A percentile compares a stretch with the other conserved stretches of the same genome.
These are phyloP conservation scores for Stagonosporopsis tanaceti DNA, from an alignment of 2,329 filamentous ascomycete genomes.

Conservation along the genomic window DNA sequence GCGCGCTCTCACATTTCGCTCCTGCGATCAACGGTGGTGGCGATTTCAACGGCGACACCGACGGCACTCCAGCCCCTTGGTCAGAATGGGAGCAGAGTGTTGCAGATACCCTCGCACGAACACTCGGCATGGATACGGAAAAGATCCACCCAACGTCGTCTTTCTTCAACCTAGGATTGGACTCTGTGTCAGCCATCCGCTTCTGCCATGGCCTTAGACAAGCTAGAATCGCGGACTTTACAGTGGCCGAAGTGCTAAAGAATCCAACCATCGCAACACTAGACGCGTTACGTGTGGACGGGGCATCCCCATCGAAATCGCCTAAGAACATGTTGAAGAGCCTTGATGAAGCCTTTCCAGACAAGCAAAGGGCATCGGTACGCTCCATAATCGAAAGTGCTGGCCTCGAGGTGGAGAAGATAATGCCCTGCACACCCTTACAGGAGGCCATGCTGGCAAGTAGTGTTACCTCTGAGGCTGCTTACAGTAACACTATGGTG, in stretches of 20 bases:
- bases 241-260: slow-evolving; percentile 75
- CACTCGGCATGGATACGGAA: slow-evolving; percentile 56
- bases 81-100: slow-evolving; percentile 62
- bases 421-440: slow-evolving; percentile 84
- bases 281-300: not conserved
- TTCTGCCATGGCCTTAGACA: slow-evolving; percentile 67
- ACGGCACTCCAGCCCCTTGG: not conserved
- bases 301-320: slow-evolving; percentile 37
- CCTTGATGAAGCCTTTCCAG: slow-evolving; percentile 24
- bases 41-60: slow-evolving; percentile 28
- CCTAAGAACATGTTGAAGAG: not conserved
- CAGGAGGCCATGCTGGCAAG: slow-evolving; percentile 87
- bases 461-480: slow-evolving; percentile 52
- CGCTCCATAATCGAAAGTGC: slow-evolving; percentile 18
- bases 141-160: slow-evolving; percentile 71
- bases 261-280: slow-evolving; percentile 72
- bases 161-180: slow-evolving; percentile 79
- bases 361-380: slow-evolving; percentile 26
- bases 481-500: slow-evolving; percentile 77
- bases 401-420: slow-evolving; percentile 55
- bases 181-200: slow-evolving; percentile 82
- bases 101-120: slow-evolving; percentile 61
- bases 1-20: slow-evolving; percentile 55
- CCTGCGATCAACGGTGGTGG: slow-evolving; percentile 42
- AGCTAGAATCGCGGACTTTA: slow-evolving; percentile 57